Base-by-base conservation (phyloP, 768 basidiomycete genomes). In the Trametes villosa region DNA sequence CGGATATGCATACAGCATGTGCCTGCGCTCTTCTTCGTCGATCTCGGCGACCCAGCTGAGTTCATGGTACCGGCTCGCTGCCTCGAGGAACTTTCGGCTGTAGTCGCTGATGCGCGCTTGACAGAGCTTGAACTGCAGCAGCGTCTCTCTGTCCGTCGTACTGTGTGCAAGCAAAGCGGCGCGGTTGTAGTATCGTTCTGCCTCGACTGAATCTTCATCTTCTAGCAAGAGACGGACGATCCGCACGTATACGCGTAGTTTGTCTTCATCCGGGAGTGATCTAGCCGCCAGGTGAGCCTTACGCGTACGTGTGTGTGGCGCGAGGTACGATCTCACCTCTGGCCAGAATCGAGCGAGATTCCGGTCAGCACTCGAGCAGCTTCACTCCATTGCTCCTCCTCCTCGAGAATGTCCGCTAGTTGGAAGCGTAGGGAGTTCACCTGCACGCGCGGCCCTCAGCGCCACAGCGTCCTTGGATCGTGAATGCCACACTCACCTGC, bases 151-250 rank as follows among this genome's bases (percentile, higher is more conserved):
- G 75, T 98, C 87, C 17, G 79, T 80, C 38, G 90, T 85, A 17
- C 88, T 85, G 72, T 94, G 91, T 24, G 93, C 87, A 22, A 98
- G 83, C 22, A 95, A 84, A 1, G 94, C 92, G 20, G 97, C 97
- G 56, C 97, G 91, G 70, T 96, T 96, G 74, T 96, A 96, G 76
- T 95, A 98, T 2, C 94, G 92, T 72, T 98, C 96, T n/a, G 97
- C 97, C 74, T 95, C 92, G 2, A 96, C 90, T 4, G 92, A 94
- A 70, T 99, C 96, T 72, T 96, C 95, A 56, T 97, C 95, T 78
- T 99, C 96, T 33, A 99, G 82, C 20, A 97, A 82, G 6, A 98
- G 82, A 18, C 97, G 88, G 53, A 98, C 92, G 65, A 98, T 96
- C 59, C 96, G 90, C 60, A 98, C 87, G 71, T 98, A 97, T 36